A percentile compares a stretch with the other conserved stretches of the same genome.
phyloP scores from a whole-genome alignment of 2,329 filamentous ascomycete species.

The Ceratocystis smalleyi region DNA sequence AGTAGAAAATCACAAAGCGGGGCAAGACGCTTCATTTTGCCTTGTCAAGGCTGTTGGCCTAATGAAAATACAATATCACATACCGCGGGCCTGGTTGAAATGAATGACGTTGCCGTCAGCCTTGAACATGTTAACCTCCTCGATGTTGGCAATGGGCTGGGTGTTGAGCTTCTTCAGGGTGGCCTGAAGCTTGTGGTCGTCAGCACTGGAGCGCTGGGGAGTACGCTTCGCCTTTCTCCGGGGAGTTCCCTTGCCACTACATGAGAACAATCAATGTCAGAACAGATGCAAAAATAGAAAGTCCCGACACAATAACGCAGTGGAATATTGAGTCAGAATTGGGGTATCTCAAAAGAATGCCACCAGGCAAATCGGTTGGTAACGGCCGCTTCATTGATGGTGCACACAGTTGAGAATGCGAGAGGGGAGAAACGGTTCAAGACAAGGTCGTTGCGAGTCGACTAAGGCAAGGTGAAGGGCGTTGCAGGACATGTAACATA shows the following conservation, averaged over 20 bases:
- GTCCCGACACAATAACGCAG: background rate
- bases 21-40: background rate
- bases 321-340: background rate
- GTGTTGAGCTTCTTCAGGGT: conserved; percentile 99
- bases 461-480: background rate
- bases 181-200: conserved; percentile 99
- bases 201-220: conserved; percentile 77
- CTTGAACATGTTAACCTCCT: conserved; percentile 99
- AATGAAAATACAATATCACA: conserved; percentile 24
- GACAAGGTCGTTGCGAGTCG: conserved; percentile 2
- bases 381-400: conserved; percentile 18
- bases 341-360: background rate
- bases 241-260: conserved; percentile 89
- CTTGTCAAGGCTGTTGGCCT: background rate
- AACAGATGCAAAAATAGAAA: conserved; percentile 14
- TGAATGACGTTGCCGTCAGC: conserved; percentile 99
- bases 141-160: conserved; percentile 97
- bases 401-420: background rate
- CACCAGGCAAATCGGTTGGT: conserved; percentile 20
- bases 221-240: conserved; percentile 98
- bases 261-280: conserved; percentile 13
- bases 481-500: conserved; percentile 12
- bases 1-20: background rate
- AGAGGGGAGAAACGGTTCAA: background rate
- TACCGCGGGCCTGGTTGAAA: conserved; percentile 95